Conservation (phyloP, 257 asterid genomes). For the Solanum commersonii region DNA sequence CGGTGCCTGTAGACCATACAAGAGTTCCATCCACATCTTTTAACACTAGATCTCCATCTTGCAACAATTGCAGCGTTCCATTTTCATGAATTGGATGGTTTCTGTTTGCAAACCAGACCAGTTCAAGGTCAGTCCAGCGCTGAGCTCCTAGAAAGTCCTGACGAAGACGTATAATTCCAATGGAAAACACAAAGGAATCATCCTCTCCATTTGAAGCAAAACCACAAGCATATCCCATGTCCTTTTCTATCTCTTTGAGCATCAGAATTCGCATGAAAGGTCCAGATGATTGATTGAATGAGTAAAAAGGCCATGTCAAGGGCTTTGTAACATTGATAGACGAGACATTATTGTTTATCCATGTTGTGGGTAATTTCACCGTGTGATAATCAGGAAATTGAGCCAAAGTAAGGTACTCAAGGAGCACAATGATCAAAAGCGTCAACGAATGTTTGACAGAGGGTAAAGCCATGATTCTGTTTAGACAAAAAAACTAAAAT, state of each 20-base stretch:
- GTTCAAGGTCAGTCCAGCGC: constrained; percentile 15
- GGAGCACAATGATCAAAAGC: background rate
- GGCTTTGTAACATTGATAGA: background rate
- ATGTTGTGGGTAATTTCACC: background rate
- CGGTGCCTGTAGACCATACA: constrained; percentile 38
- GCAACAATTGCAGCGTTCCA: constrained; percentile 24
- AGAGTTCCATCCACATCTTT: constrained; percentile 27
- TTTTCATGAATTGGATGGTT: constrained; percentile 22
- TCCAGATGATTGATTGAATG: background rate
- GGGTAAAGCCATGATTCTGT: background rate
- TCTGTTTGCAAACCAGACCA: constrained; percentile 50
- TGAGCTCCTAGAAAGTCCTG: constrained; percentile 1
- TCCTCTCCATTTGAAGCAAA: constrained; percentile 31
- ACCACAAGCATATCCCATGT: constrained; percentile 26
- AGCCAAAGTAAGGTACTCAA: background rate
- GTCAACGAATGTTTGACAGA: background rate
- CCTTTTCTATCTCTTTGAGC: background rate
- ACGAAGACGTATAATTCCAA: constrained; percentile 27
- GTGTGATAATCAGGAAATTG: background rate
- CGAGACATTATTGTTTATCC: background rate
- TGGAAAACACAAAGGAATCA: constrained; percentile 22
- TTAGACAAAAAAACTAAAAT: background rate
- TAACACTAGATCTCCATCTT: constrained; percentile 26
- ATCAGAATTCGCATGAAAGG: background rate
- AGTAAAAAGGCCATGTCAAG: background rate